Base-by-base conservation (phyloP, 2,329 filamentous ascomycete species). In the Stromatinia cepivora region DNA sequence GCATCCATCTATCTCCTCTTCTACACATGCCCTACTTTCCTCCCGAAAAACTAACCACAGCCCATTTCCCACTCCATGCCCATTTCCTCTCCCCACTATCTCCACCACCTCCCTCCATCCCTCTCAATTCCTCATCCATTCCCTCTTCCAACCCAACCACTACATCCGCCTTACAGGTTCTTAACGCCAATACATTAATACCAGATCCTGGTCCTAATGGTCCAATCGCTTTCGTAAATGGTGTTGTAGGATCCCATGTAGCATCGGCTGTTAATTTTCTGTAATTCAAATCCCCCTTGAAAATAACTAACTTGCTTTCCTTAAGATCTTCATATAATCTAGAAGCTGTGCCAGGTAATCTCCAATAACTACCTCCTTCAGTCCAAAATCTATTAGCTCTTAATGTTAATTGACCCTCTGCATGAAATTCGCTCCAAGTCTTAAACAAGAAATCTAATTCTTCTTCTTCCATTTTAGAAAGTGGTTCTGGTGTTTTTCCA, bases 201-300 rank as follows among this genome's bases (percentile, higher is more conserved):
- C 93, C 93, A 0, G 93, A 97, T 0, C 87, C 87, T 0, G 88
- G 88, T 0, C 94, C 94, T 65, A 99, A 82, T 0, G 93, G 92
- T 0, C 95, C 95, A 70, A 99, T 89, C 0, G 95, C 94, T 72
- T 90, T 85, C 2, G 85, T 84, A 80, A 98, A 98, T 0, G 92
- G 89, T 0, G 94, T 98, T 0, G 93, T 93, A 3, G 94, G 85
- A 74, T 93, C 88, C 95, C 95, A 99, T 70, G 84, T 83, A 39
- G 86, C 93, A 84, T 99, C 95, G 62, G 88, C 91, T 42, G 91
- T 93, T 73, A 99, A 80, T 80, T 99, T 99, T 71, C 95, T 86
- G 80, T 98, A 99, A 82, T 99, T 99, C 75, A 99, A 79, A 78
- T 99, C 95, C 3, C 95, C 95, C 84, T 99, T 99, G 84, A 98